Conservation (phyloP, 2,329 filamentous ascomycete species). For the Apiospora phragmitis region DNA sequence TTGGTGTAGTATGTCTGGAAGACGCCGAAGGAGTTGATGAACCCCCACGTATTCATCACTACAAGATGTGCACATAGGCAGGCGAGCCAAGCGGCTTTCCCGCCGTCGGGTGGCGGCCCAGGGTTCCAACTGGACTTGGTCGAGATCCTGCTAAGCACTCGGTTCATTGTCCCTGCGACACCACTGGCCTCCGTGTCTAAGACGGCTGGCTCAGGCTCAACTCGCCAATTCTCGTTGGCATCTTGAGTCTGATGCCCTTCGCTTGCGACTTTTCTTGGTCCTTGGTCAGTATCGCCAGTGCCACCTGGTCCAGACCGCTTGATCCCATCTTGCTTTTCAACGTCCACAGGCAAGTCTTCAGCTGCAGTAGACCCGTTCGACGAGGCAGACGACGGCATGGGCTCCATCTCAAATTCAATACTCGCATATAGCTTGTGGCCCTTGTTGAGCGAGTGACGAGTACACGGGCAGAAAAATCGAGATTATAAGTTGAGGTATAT, state of each 20-base stretch:
- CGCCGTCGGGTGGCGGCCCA: constrained; percentile 53
- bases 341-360: not conserved
- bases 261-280: not conserved
- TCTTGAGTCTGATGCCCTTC: not conserved
- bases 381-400: not conserved
- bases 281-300: not conserved
- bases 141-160: constrained; percentile 42
- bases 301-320: not conserved
- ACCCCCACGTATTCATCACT: constrained; percentile 49
- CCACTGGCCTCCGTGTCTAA: constrained; percentile 25
- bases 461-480: not conserved
- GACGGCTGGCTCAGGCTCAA: constrained; percentile 24
- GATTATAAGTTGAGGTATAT: not conserved
- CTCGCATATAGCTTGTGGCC: not conserved
- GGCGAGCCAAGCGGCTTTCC: constrained; percentile 46
- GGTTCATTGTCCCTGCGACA: constrained; percentile 31
- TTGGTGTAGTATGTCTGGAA: constrained; percentile 56
- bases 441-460: not conserved
- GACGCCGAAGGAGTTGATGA: constrained; percentile 53
- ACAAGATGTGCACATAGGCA: constrained; percentile 33
- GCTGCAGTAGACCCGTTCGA: not conserved
- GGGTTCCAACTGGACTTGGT: constrained; percentile 42
- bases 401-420: not conserved
- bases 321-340: not conserved
- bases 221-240: constrained; percentile 18